Conservation (phyloP, 805 yeast species). For the Myxozyma udenii region DNA sequence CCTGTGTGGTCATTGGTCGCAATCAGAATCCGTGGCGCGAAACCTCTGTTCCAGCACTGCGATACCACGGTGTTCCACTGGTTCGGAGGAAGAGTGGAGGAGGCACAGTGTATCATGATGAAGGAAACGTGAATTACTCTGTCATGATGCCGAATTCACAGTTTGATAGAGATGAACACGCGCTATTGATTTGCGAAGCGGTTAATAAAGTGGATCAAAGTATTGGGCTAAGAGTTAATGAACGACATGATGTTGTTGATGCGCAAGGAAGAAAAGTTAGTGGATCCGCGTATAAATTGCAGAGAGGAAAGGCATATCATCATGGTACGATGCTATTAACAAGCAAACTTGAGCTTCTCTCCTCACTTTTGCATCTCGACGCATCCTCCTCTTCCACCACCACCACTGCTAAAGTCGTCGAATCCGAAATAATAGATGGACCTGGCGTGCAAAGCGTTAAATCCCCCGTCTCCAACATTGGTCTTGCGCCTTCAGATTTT, state of each 20-base stretch:
- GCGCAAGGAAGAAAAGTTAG: slow-evolving; percentile 57
- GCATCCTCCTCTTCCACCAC: slow-evolving; percentile 16
- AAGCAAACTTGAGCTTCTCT: slow-evolving; percentile 59
- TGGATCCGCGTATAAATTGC: slow-evolving; percentile 89
- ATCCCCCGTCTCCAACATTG: slow-evolving; percentile 71
- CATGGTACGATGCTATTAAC: slow-evolving; percentile 92
- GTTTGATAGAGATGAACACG: slow-evolving; percentile 59
- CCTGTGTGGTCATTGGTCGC: slow-evolving; percentile 92
- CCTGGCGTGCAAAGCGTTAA: slow-evolving; percentile 72
- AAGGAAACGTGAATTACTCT: slow-evolving; percentile 83
- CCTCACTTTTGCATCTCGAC: slow-evolving; percentile 49
- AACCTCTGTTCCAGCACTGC: slow-evolving; percentile 57
- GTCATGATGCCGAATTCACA: slow-evolving; percentile 65
- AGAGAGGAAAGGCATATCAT: slow-evolving; percentile 79
- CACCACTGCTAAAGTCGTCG: slow-evolving; percentile 43
- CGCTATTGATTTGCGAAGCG: slow-evolving; percentile 45
- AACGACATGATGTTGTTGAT: slow-evolving; percentile 75
- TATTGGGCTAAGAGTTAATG: slow-evolving; percentile 52
- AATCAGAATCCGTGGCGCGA: slow-evolving; percentile 96
- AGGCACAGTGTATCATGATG: slow-evolving; percentile 93
- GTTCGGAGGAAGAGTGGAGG: slow-evolving; percentile 88
- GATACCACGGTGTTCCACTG: slow-evolving; percentile 55
- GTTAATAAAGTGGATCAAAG: slow-evolving; percentile 32
- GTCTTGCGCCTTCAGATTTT: slow-evolving; percentile 48
- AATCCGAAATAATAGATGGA: slow-evolving; percentile 43